These are phyloP conservation scores for Lactuca sativa DNA, from an alignment of 129 eudicot species.

Conservation along the genomic window DNA sequence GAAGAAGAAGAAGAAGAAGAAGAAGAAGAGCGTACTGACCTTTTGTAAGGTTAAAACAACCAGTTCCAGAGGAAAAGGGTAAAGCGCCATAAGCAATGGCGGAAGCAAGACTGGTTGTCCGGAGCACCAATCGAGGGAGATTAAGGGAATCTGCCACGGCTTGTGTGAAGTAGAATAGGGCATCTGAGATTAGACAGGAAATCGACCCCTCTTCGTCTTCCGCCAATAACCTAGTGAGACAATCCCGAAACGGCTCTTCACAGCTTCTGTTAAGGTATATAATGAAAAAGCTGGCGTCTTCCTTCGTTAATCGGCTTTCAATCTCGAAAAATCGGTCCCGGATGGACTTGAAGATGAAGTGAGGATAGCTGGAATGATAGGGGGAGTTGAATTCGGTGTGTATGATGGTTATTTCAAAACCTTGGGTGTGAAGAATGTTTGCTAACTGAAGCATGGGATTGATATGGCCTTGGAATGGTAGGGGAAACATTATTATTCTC, in stretches of 20 bases:
- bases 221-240: constrained; percentile 32
- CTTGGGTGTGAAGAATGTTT: constrained; percentile 39
- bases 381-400: constrained; percentile 40
- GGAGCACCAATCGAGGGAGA: constrained; percentile 44
- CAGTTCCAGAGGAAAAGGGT: constrained; percentile 21
- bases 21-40: background rate
- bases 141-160: constrained; percentile 40
- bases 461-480: constrained; percentile 50
- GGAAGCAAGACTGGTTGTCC: constrained; percentile 34
- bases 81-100: constrained; percentile 24
- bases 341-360: constrained; percentile 41
- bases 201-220: constrained; percentile 18
- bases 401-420: constrained; percentile 44
- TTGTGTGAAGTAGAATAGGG: constrained; percentile 35
- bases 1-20: too few relatives aligned
- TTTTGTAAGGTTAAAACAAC: constrained; percentile 32
- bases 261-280: constrained; percentile 36
- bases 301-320: background rate
- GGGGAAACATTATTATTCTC: constrained; percentile 41
- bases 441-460: constrained; percentile 60
- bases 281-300: constrained; percentile 1
- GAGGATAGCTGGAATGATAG: constrained; percentile 31
- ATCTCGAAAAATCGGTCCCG: constrained; percentile 17
- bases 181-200: constrained; percentile 60
- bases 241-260: constrained; percentile 35